Evolutionary conservation across 164 flowering plant genomes (phyloP).

Genomic region (Macadamia integrifolia): DNA sequence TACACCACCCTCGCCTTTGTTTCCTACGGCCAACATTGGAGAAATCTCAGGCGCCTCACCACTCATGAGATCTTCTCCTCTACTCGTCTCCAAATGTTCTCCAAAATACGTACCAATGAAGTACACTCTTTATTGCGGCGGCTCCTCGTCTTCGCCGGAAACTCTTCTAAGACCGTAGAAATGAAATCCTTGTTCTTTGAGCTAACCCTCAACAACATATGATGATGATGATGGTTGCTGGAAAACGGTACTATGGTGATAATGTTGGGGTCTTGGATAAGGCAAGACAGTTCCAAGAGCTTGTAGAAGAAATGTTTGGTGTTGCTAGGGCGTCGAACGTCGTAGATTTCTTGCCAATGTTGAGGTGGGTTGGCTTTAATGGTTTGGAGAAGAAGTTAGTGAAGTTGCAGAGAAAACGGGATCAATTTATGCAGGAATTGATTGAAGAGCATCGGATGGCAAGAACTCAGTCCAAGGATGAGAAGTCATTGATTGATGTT

Average conservation of each 20-base stretch:
- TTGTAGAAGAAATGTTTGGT: conserved; percentile 13
- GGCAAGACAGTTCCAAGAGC: conserved; percentile 21
- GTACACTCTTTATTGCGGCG: conserved; percentile 16
- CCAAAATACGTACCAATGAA: conserved; percentile 34
- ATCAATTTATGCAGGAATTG: conserved; percentile 25
- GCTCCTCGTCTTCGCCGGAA: background rate
- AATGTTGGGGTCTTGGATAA: conserved; percentile 21
- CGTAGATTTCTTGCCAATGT: conserved; percentile 30
- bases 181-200: conserved; percentile 30
- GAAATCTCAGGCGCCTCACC: conserved; percentile 37
- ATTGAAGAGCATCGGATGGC: no score
- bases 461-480: background rate
- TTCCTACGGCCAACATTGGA: conserved; percentile 49
- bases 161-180: conserved; percentile 14
- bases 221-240: conserved; percentile 50
- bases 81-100: conserved; percentile 23
- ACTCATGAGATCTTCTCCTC: conserved; percentile 36
- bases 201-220: conserved; percentile 26
- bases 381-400: conserved; percentile 23
- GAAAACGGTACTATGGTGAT: conserved; percentile 44
- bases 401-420: conserved; percentile 24
- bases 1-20: conserved; percentile 50
- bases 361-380: conserved; percentile 21
- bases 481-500: conserved; percentile 18
- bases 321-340: conserved; percentile 11